These are phyloP conservation scores for Metschnikowia vanudenii DNA, from an alignment of 805 yeast genomes.

Conservation along the genomic window DNA sequence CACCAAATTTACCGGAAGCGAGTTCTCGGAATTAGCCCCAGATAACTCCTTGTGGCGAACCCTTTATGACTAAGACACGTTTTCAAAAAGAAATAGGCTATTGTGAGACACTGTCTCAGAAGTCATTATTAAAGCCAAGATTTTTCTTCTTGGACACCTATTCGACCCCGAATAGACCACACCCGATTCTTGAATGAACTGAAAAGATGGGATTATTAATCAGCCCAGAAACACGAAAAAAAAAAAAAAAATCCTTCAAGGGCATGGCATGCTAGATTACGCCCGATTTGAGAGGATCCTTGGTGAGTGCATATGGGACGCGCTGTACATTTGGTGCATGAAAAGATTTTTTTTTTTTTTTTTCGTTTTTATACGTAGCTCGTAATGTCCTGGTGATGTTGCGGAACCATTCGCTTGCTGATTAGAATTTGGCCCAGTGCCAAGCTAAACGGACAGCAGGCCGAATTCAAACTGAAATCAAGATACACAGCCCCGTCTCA, in stretches of 20 bases:
- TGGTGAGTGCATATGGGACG: too few species aligned
- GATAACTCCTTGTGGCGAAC: constrained; percentile 3
- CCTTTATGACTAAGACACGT: neutral
- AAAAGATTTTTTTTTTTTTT: neutral
- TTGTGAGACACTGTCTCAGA: constrained; percentile 5
- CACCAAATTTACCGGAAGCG: neutral
- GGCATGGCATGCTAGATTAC: too few species aligned
- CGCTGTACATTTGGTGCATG: too few species aligned
- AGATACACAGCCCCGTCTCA: neutral
- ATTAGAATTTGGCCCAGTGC: neutral
- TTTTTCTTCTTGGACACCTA: too few species aligned
- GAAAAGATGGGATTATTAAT: too few species aligned
- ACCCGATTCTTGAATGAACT: too few species aligned
- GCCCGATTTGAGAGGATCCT: too few species aligned
- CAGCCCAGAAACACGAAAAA: too few species aligned
- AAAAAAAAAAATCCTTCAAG: too few species aligned
- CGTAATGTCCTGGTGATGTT: neutral
- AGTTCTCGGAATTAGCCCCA: constrained; percentile 3
- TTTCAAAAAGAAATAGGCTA: neutral
- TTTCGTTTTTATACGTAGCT: neutral
- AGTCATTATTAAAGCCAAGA: too few species aligned
- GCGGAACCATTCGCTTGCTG: neutral
- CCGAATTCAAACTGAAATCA: too few species aligned
- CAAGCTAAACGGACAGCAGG: neutral
- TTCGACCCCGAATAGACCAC: too few species aligned